Base-by-base conservation (phyloP, 306 rosid genomes). In the Lablab purpureus region DNA sequence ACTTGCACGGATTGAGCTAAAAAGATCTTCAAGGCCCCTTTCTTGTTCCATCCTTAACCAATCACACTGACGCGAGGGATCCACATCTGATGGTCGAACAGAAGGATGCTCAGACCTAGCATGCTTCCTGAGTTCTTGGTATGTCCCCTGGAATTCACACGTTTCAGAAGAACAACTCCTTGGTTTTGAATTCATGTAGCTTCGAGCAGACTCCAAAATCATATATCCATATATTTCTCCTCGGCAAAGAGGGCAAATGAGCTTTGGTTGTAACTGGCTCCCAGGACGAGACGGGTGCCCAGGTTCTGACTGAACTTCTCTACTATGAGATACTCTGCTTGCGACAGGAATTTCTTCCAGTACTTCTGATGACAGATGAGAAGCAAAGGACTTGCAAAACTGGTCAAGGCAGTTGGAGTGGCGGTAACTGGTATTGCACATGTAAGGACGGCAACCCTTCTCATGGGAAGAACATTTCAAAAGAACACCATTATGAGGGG, bases 381-480 rank as follows among this genome's bases (percentile, higher is more conserved):
- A 80, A 76, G 76, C 88, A 87, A 84, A 87, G 11, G 89, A 85
- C 88, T 90, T 89, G 63, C 94, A 88, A 68, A 89, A 93, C 88
- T 88, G 98, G 67, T 93, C 95, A 30, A 93, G 90, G 83, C 98
- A 93, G 67, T 91, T 91, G 41, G 98, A 91, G 89, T 90, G 98
- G 67, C 97, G 85, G 73, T 80, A 81, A 87, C 98, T 93, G 22
- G 93, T 91, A 77, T 91, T 89, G 86, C 98, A 93, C 94, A 91
- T 90, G 74, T 81, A 93, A 45, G 98, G 87, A 51, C 85, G 89
- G 76, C 98, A 93, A 34, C 98, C 98, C 67, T 68, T 84, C 59
- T 86, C 90, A 46, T 91, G 78, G 69, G 98, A 90, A 56, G 92
- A 87, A 76, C 98, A 93, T 80, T 80, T 88, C 59, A 93, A 22